Evolutionary conservation across 2,329 filamentous ascomycete species (phyloP).

Genomic region (Polytolypa hystricis): DNA sequence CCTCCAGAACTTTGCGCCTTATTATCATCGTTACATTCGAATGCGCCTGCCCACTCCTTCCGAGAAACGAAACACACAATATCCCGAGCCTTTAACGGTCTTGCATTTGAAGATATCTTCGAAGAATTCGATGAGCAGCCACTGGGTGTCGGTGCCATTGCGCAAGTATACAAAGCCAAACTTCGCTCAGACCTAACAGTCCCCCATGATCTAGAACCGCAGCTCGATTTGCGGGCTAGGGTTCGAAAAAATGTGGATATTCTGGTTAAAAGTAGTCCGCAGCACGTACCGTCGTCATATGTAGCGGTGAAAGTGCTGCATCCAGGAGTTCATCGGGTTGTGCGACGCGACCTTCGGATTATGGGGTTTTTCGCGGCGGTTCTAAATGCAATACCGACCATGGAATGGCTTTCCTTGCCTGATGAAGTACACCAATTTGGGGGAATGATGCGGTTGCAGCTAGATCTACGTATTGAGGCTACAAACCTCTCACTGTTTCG

Average conservation of each 20-base stretch:
- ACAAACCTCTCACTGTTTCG: conserved; percentile 81
- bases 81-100: conserved; percentile 66
- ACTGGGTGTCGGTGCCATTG: conserved; percentile 87
- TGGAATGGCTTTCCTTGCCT: conserved; percentile 93
- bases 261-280: conserved; percentile 74
- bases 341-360: conserved; percentile 82
- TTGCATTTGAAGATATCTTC: conserved; percentile 80
- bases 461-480: conserved; percentile 89
- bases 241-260: conserved; percentile 74
- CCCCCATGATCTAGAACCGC: conserved; percentile 47
- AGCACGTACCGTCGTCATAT: conserved; percentile 76
- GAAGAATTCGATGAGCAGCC: conserved; percentile 87
- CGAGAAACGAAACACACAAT: conserved; percentile 68
- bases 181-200: conserved; percentile 66
- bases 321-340: conserved; percentile 77
- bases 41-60: conserved; percentile 85
- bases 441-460: conserved; percentile 96
- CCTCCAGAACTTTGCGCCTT: conserved; percentile 81
- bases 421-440: conserved; percentile 92
- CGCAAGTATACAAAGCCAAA: conserved; percentile 94
- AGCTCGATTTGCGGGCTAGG: conserved; percentile 52
- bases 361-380: conserved; percentile 83
- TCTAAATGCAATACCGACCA: conserved; percentile 80
- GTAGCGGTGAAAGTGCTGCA: conserved; percentile 96
- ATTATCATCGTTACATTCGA: conserved; percentile 90